Evolutionary conservation across 2,329 filamentous ascomycete species (phyloP).

Genomic region (Aschersonia sp.): DNA sequence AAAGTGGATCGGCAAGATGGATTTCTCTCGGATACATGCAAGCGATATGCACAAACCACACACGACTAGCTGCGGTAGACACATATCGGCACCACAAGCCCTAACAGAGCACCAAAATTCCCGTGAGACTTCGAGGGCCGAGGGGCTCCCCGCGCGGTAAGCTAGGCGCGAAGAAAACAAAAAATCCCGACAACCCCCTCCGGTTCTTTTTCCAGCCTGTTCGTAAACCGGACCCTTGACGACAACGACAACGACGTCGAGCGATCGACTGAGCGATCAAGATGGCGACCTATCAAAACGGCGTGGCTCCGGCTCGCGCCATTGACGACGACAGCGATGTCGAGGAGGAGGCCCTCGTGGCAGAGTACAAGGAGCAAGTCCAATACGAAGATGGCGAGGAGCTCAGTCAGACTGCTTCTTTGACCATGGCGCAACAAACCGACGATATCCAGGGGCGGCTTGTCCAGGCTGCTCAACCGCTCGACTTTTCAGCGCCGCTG

Average conservation of each 20-base stretch:
- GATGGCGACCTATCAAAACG: slow-evolving; percentile 51
- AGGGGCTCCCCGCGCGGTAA: too few species aligned
- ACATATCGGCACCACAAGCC: slow-evolving; percentile 21
- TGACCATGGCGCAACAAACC: slow-evolving; percentile 57
- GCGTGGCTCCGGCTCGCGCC: slow-evolving; percentile 41
- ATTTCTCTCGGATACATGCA: slow-evolving; percentile 11
- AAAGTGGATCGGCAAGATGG: slow-evolving; percentile 7
- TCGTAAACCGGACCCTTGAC: too few species aligned
- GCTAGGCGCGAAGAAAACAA: too few species aligned
- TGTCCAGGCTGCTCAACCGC: slow-evolving; percentile 77
- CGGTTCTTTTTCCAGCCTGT: too few species aligned
- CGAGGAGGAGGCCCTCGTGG: slow-evolving; percentile 89
- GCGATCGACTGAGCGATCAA: slow-evolving; percentile 4
- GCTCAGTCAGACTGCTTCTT: slow-evolving; percentile 57
- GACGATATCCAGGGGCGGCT: slow-evolving; percentile 92
- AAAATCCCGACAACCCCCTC: too few species aligned
- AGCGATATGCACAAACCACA: slow-evolving; percentile 13
- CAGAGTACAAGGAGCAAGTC: slow-evolving; percentile 92
- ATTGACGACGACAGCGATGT: slow-evolving; percentile 78
- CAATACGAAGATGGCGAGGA: slow-evolving; percentile 81
- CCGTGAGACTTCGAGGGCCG: not conserved
- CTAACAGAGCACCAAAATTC: slow-evolving; percentile 23
- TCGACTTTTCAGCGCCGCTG: slow-evolving; percentile 90
- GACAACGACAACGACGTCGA: too few species aligned
- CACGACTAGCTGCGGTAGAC: slow-evolving; percentile 8